Evolutionary conservation across 805 yeast species (phyloP).

Genomic region (Vanderwaltozyma yarrowii): DNA sequence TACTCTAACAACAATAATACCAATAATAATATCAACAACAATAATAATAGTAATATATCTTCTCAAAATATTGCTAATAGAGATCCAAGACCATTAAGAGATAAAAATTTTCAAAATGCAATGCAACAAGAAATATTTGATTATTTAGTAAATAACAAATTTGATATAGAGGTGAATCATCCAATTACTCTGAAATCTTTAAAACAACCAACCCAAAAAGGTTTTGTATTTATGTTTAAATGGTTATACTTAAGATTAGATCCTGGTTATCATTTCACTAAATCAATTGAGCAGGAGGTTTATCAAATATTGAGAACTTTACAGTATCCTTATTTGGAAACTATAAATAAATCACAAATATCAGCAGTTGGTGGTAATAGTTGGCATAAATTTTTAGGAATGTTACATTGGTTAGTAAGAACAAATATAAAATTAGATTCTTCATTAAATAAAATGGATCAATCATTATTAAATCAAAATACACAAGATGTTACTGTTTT

Average conservation of each 20-base stretch:
- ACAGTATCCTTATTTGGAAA: conserved; percentile 71
- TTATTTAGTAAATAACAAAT: conserved; percentile 51
- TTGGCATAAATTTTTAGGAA: conserved; percentile 77
- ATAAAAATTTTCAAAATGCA: conserved; percentile 51
- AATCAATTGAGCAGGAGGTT: conserved; percentile 66
- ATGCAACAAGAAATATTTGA: conserved; percentile 61
- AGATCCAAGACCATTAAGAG: conserved; percentile 76
- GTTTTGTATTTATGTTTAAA: conserved; percentile 66
- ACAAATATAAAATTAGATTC: conserved; percentile 37
- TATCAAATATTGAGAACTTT: conserved; percentile 53
- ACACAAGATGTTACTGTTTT: conserved; percentile 25
- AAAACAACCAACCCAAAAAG: conserved; percentile 77
- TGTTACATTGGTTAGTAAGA: conserved; percentile 73
- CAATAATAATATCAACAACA: conserved; percentile 1
- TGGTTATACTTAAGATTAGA: conserved; percentile 71
- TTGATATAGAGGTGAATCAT: conserved; percentile 67
- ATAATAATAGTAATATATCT: not conserved
- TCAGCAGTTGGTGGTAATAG: conserved; percentile 85
- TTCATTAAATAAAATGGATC: conserved; percentile 14
- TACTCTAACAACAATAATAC: conserved; percentile 1
- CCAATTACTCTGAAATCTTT: conserved; percentile 56
- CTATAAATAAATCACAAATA: conserved; percentile 74
- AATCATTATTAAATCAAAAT: conserved; percentile 16
- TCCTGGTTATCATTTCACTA: conserved; percentile 63
- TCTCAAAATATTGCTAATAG: conserved; percentile 9